A percentile compares a stretch with the other conserved stretches of the same genome.
Evolutionary conservation across 2,329 filamentous ascomycete species (phyloP).

Genomic region (Alternaria solani): DNA sequence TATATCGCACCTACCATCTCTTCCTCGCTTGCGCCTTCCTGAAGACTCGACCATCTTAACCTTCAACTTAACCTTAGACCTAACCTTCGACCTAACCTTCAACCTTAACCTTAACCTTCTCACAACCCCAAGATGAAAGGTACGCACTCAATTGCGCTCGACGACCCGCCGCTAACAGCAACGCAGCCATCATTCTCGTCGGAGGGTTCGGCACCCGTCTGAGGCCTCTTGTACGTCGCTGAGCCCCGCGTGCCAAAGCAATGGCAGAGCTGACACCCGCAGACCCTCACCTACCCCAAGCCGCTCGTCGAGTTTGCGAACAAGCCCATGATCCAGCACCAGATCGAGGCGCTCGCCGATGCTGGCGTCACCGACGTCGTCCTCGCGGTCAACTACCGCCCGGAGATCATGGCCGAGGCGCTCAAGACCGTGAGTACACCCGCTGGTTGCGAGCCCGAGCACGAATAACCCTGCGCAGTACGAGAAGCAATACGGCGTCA

Average conservation of each 20-base stretch:
- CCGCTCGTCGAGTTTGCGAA: constrained; percentile 98
- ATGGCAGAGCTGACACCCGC: constrained; percentile 34
- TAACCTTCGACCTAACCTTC: constrained; percentile 1
- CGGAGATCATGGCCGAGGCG: constrained; percentile 95
- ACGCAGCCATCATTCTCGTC: constrained; percentile 92
- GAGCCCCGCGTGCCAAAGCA: constrained; percentile 27
- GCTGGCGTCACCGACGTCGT: constrained; percentile 98
- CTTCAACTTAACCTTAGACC: no score
- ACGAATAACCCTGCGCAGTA: constrained; percentile 63
- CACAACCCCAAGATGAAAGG: constrained; percentile 51
- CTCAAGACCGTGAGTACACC: constrained; percentile 76
- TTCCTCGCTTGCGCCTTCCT: constrained; percentile 20
- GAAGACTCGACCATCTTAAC: constrained; percentile 24
- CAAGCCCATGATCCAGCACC: constrained; percentile 98
- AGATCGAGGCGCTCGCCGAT: constrained; percentile 91
- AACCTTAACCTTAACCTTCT: constrained; percentile 16
- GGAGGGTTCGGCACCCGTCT: constrained; percentile 98
- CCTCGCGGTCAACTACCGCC: constrained; percentile 97
- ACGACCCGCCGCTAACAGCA: constrained; percentile 18
- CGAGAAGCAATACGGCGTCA: constrained; percentile 89
- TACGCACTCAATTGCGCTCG: constrained; percentile 26
- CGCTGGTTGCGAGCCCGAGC: neutral
- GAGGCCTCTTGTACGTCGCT: constrained; percentile 78
- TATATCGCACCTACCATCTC: neutral
- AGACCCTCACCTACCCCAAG: constrained; percentile 97